phyloP scores from a whole-genome alignment of 352 stramenopile species.

The Thraustochytrium sp. region DNA sequence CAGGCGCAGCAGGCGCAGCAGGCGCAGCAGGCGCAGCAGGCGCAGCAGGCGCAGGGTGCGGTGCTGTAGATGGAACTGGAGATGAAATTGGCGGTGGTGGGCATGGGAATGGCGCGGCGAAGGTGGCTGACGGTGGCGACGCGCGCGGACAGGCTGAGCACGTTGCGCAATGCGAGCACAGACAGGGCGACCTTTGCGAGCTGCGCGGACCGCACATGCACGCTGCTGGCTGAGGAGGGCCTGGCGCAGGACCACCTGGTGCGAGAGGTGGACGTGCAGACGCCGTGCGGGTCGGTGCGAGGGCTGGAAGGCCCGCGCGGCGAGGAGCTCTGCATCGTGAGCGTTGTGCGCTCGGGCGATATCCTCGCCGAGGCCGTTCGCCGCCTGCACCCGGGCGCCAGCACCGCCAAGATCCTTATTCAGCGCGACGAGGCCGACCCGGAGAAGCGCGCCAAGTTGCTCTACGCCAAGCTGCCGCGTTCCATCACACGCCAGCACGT shows the following conservation, averaged over 20 bases:
- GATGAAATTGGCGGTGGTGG: no score
- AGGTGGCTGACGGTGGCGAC: no score
- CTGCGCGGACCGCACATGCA: not conserved
- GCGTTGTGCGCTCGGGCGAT: slow-evolving; percentile 52
- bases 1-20: no score
- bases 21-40: no score
- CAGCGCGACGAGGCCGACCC: slow-evolving; percentile 49
- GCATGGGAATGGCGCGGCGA: no score
- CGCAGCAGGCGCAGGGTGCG: no score
- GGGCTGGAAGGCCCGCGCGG: not conserved
- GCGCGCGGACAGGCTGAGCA: slow-evolving; percentile 28
- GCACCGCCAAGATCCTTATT: slow-evolving; percentile 52
- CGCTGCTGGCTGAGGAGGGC: slow-evolving; percentile 46
- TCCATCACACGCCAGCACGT: slow-evolving; percentile 44
- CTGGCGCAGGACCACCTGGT: not conserved
- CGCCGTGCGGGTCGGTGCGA: slow-evolving; percentile 47
- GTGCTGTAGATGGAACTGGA: no score
- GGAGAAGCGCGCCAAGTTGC: slow-evolving; percentile 50
- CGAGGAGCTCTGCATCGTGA: slow-evolving; percentile 46
- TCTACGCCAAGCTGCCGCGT: slow-evolving; percentile 51
- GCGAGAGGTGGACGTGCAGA: not conserved
- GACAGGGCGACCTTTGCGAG: not conserved
- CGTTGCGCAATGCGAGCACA: not conserved
- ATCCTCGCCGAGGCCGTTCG: slow-evolving; percentile 47
- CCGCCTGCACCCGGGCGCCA: slow-evolving; percentile 36